These are phyloP conservation scores for Leishmania braziliensis DNA, from an alignment of 208 protist genomes.

Conservation along the genomic window DNA sequence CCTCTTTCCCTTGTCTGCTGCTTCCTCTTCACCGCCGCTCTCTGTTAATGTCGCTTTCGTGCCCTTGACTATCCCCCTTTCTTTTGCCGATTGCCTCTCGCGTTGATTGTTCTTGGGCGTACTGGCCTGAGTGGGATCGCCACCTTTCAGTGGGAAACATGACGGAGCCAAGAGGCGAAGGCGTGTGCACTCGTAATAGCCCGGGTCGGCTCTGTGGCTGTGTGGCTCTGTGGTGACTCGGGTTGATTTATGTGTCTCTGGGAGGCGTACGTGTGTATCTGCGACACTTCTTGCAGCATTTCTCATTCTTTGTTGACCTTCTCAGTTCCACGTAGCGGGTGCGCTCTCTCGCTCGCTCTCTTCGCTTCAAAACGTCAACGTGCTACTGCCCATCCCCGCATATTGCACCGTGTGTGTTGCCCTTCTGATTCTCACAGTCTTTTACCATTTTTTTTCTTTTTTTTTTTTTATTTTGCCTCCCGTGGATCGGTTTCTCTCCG, in stretches of 20 bases:
- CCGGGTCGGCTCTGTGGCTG: not conserved
- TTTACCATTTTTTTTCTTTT: not conserved
- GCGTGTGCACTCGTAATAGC: not conserved
- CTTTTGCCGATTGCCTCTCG: slow-evolving; percentile 1
- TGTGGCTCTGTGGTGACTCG: not conserved
- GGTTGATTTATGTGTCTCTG: not conserved
- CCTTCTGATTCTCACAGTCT: not conserved
- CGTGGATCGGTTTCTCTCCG: not conserved
- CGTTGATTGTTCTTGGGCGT: not conserved
- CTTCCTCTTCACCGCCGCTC: not conserved
- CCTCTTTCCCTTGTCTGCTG: not conserved
- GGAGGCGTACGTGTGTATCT: not conserved
- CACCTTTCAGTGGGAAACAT: too few species aligned
- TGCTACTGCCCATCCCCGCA: not conserved
- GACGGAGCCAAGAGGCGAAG: not conserved
- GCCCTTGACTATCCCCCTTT: not conserved
- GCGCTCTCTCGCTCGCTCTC: not conserved
- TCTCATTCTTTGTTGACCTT: not conserved
- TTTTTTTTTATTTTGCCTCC: slow-evolving; percentile 4
- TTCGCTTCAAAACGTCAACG: not conserved
- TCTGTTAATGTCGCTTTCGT: not conserved
- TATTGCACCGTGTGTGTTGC: not conserved
- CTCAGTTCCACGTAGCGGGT: not conserved
- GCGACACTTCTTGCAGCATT: not conserved
- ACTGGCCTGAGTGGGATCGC: not conserved